Conservation (phyloP, 108 stramenopile species). For the Hondaea fermentalgiana region DNA sequence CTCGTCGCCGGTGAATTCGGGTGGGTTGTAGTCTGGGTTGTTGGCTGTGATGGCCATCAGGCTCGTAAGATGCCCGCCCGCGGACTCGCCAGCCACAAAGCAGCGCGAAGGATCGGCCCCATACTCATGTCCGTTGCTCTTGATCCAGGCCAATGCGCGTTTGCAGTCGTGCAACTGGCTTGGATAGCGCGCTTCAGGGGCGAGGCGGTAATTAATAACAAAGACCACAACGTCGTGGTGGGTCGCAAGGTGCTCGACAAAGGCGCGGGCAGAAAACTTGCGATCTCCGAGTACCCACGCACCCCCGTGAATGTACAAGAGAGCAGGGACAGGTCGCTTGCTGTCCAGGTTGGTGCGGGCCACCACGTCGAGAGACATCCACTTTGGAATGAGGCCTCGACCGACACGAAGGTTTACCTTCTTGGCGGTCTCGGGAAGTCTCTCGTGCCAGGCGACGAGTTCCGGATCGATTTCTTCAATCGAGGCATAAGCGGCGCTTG, state of each 20-base stretch:
- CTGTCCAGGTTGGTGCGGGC: not conserved
- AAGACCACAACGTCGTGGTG: not conserved
- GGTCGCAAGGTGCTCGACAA: not conserved
- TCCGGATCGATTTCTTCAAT: not conserved
- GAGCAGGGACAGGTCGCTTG: too few species aligned
- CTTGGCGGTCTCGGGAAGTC: not conserved
- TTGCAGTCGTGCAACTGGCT: conserved; percentile 18
- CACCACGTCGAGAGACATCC: not conserved
- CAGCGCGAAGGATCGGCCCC: not conserved
- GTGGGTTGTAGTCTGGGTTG: not conserved
- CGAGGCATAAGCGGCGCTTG: not conserved
- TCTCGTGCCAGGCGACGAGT: not conserved
- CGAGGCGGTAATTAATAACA: not conserved
- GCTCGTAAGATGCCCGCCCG: conserved; percentile 16
- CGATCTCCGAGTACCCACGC: not conserved
- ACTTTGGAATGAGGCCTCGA: not conserved
- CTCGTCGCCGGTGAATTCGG: not conserved
- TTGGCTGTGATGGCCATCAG: conserved; percentile 15
- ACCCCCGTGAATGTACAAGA: conserved; percentile 7
- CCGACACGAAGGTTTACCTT: not conserved
- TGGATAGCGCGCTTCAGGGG: not conserved
- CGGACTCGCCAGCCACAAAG: conserved; percentile 4
- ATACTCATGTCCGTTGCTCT: not conserved
- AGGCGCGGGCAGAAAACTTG: not conserved
- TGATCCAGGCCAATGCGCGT: conserved; percentile 19